Conservation (phyloP, 352 stramenopile species). For the Pilasporangium apinafurcum region DNA sequence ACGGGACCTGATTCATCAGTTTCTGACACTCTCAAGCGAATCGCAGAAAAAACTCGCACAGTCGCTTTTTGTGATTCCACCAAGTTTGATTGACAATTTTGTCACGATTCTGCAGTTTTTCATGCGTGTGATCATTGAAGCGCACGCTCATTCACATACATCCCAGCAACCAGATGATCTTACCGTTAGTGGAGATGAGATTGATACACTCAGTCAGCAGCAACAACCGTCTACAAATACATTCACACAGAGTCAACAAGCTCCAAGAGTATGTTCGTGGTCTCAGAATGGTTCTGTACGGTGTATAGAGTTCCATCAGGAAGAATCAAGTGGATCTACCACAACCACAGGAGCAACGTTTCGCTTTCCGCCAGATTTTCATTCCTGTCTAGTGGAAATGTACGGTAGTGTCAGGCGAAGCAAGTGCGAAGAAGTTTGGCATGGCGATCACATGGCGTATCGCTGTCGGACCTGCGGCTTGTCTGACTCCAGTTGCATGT, state of each 20-base stretch:
- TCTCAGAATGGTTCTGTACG: constrained; percentile 18
- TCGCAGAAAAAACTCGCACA: constrained; percentile 38
- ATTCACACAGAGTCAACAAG: too few species aligned
- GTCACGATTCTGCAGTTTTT: constrained; percentile 57
- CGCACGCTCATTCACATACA: constrained; percentile 25
- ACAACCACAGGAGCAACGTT: constrained; percentile 12
- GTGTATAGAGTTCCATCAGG: constrained; percentile 27
- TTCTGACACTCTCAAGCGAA: constrained; percentile 21
- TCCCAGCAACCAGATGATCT: too few species aligned
- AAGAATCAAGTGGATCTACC: constrained; percentile 13
- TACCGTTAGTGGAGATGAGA: neutral
- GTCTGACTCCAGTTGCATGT: constrained; percentile 87
- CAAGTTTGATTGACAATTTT: constrained; percentile 37
- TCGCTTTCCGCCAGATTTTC: constrained; percentile 28
- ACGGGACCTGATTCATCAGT: constrained; percentile 25
- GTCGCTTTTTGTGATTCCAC: constrained; percentile 34
- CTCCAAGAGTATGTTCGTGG: constrained; percentile 14
- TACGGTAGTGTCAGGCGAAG: constrained; percentile 66
- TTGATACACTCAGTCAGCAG: too few species aligned
- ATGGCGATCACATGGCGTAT: constrained; percentile 85
- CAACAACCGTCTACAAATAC: too few species aligned
- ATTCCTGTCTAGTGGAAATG: constrained; percentile 30
- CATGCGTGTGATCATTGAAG: constrained; percentile 48
- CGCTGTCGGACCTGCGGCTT: constrained; percentile 73
- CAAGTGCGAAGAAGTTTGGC: constrained; percentile 86